A percentile compares a stretch with the other conserved stretches of the same genome.
These are phyloP conservation scores for Whalleya microplaca DNA, from an alignment of 2,329 filamentous ascomycete species.

Conservation along the genomic window DNA sequence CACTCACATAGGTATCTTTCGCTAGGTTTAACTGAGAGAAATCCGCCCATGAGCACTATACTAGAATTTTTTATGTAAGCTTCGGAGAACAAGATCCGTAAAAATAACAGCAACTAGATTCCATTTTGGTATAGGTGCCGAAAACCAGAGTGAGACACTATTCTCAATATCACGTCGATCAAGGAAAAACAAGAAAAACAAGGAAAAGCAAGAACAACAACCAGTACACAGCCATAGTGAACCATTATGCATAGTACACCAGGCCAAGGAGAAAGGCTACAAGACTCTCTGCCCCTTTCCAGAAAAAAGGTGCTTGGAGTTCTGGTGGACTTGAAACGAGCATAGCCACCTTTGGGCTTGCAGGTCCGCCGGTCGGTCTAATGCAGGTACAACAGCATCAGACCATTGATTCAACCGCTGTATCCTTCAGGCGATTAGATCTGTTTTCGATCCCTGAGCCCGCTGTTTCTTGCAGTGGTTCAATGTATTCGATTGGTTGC, in stretches of 20 bases:
- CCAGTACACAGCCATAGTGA: not conserved
- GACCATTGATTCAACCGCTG: conserved; percentile 15
- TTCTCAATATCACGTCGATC: not conserved
- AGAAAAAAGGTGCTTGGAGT: conserved; percentile 18
- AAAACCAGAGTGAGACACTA: not conserved
- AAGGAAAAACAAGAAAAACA: not conserved
- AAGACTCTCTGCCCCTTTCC: conserved; percentile 9
- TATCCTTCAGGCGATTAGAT: not conserved
- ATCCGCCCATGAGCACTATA: not conserved
- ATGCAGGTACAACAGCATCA: conserved; percentile 36
- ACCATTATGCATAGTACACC: not conserved
- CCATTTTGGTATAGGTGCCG: not conserved
- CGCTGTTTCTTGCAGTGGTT: not conserved
- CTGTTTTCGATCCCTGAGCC: not conserved
- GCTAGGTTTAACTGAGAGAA: not conserved
- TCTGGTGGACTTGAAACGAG: conserved; percentile 35
- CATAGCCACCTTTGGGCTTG: conserved; percentile 32
- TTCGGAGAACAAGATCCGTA: not conserved
- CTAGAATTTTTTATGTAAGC: not conserved
- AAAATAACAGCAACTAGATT: not conserved
- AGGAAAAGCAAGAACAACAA: not conserved
- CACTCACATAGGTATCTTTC: not conserved
- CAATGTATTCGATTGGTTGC: not conserved
- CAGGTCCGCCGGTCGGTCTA: conserved; percentile 18
- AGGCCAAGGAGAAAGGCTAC: not conserved